Evolutionary conservation across 2,329 filamentous ascomycete species (phyloP).

Genomic region (Exophiala lecanii-corni): DNA sequence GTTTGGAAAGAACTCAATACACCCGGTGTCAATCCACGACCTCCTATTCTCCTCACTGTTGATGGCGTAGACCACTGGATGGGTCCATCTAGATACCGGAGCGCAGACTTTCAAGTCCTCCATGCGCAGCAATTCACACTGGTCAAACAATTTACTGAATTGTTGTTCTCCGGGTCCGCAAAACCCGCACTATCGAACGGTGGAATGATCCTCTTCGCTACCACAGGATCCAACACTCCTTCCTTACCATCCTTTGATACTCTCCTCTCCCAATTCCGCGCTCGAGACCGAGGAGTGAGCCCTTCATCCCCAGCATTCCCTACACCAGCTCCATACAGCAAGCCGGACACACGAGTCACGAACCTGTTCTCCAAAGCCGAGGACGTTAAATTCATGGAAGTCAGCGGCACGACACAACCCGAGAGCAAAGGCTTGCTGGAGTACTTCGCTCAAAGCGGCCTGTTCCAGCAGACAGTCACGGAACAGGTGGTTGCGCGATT

Average conservation of each 20-base stretch:
- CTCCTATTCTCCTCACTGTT: conserved; percentile 67
- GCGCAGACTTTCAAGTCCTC: conserved; percentile 64
- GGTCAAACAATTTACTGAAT: conserved; percentile 67
- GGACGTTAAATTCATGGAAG: conserved; percentile 41
- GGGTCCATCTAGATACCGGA: conserved; percentile 70
- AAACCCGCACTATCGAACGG: conserved; percentile 58
- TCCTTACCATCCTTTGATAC: conserved; percentile 63
- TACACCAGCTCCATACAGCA: conserved; percentile 49
- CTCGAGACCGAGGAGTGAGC: conserved; percentile 33
- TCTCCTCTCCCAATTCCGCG: conserved; percentile 51
- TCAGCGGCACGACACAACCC: conserved; percentile 65
- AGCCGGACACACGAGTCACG: conserved; percentile 50
- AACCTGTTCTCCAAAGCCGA: conserved; percentile 32
- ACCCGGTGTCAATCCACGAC: conserved; percentile 45
- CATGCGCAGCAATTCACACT: conserved; percentile 82
- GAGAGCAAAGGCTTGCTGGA: conserved; percentile 81
- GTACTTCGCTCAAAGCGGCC: conserved; percentile 85
- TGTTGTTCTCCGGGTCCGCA: conserved; percentile 59
- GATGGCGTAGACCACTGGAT: conserved; percentile 82
- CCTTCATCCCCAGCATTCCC: conserved; percentile 40
- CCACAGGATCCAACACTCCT: conserved; percentile 66
- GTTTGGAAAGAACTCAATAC: conserved; percentile 73
- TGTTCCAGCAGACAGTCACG: conserved; percentile 66
- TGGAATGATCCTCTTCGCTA: conserved; percentile 71
- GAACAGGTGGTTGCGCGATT: conserved; percentile 70